These are phyloP conservation scores for Crithidia sp. DNA, from an alignment of 208 protist genomes.

Conservation along the genomic window DNA sequence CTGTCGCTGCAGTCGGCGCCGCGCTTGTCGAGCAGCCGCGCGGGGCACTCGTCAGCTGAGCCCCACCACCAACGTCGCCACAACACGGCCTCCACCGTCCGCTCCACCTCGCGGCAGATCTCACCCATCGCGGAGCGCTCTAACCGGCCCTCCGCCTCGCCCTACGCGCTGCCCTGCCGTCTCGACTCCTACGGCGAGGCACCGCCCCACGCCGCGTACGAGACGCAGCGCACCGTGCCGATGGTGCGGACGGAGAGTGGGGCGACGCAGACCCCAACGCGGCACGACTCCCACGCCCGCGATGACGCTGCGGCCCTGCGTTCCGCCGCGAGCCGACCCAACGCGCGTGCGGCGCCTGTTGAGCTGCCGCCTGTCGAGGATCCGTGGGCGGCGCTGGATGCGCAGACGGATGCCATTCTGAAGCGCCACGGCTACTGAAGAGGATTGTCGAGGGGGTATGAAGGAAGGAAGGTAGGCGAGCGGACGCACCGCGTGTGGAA, in stretches of 20 bases:
- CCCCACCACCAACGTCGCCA: not conserved
- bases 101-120: conserved; percentile 9
- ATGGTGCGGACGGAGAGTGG: conserved; percentile 17
- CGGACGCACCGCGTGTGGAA: not conserved
- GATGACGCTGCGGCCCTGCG: not conserved
- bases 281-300: not conserved
- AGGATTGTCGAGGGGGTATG: not conserved
- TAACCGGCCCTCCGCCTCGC: conserved; percentile 19
- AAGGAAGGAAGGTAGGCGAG: conserved; percentile 1
- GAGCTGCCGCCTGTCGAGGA: conserved; percentile 32
- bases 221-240: not conserved
- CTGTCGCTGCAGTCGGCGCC: conserved; percentile 35
- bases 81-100: not conserved
- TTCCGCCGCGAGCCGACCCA: not conserved
- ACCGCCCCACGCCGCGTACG: not conserved
- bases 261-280: conserved; percentile 22
- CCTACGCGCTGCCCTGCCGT: conserved; percentile 16
- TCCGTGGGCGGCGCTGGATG: conserved; percentile 67
- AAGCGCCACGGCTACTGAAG: conserved; percentile 26
- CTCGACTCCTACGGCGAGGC: not conserved
- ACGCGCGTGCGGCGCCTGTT: not conserved
- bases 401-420: conserved; percentile 63
- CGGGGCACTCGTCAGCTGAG: not conserved
- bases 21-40: conserved; percentile 12
- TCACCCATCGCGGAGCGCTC: conserved; percentile 25